These are phyloP conservation scores for Nothopassalora personata DNA, from an alignment of 2,329 filamentous ascomycete genomes.

Conservation along the genomic window DNA sequence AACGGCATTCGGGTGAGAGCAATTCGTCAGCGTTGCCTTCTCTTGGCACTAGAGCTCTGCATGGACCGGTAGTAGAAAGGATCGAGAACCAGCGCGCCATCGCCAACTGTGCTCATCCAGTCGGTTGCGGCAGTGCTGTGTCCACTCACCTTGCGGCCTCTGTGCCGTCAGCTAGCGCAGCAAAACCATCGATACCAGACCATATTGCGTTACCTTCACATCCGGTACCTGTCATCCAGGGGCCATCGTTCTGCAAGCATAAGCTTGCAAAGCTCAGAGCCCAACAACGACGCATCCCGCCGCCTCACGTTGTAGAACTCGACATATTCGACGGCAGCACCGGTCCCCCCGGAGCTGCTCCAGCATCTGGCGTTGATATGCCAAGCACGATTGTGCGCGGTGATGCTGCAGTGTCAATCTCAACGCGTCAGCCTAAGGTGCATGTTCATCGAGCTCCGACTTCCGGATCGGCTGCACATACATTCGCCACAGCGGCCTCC, in stretches of 20 bases:
- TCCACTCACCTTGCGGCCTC: not conserved
- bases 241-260: conserved; percentile 12
- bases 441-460: not conserved
- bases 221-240: not conserved
- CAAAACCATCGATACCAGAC: not conserved
- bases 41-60: not conserved
- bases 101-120: not conserved
- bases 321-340: conserved; percentile 3
- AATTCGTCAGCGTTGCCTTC: not conserved
- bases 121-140: not conserved
- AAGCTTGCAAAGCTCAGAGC: conserved; percentile 7
- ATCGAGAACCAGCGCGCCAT: not conserved
- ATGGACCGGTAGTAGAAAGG: not conserved
- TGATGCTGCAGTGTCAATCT: not conserved
- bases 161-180: not conserved
- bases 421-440: not conserved
- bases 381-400: not conserved
- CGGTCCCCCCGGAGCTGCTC: not conserved
- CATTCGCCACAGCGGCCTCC: conserved; percentile 4
- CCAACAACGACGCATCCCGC: not conserved
- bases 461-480: conserved; percentile 5
- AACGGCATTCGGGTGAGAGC: not conserved
- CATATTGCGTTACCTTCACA: not conserved
- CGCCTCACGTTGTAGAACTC: not conserved
- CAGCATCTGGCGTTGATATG: not conserved